Conservation (phyloP, 257 asterid genomes). For the Przewalskia tangutica region DNA sequence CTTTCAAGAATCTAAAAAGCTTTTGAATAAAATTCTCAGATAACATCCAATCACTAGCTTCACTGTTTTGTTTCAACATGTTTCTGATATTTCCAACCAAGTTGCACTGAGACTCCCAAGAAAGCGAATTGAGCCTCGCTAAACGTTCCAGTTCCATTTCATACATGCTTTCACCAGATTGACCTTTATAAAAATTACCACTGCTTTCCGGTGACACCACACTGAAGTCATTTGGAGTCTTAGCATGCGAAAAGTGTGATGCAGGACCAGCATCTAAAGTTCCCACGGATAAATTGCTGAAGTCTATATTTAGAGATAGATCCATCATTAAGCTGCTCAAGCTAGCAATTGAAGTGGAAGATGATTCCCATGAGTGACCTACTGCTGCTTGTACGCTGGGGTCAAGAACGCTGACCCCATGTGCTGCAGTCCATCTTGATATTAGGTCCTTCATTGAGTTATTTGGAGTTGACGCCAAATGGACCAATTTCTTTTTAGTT, state of each 20-base stretch:
- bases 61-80: slow-evolving; percentile 23
- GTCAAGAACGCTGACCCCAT: slow-evolving; percentile 35
- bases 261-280: slow-evolving; percentile 21
- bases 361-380: slow-evolving; percentile 33
- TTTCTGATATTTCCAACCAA: slow-evolving; percentile 37
- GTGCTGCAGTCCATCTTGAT: slow-evolving; percentile 43
- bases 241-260: slow-evolving; percentile 21
- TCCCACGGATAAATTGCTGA: slow-evolving; percentile 42
- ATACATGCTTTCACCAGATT: background rate
- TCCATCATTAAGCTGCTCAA: slow-evolving; percentile 55
- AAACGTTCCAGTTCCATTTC: slow-evolving; percentile 26
- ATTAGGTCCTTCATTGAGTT: slow-evolving; percentile 48
- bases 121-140: slow-evolving; percentile 36
- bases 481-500: slow-evolving; percentile 35
- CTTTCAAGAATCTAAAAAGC: slow-evolving; percentile 49
- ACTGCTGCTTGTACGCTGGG: slow-evolving; percentile 24
- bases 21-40: slow-evolving; percentile 23
- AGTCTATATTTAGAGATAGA: slow-evolving; percentile 49
- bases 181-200: slow-evolving; percentile 3
- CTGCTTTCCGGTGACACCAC: background rate
- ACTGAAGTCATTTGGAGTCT: slow-evolving; percentile 8
- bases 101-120: slow-evolving; percentile 60
- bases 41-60: slow-evolving; percentile 22
- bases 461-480: slow-evolving; percentile 52
- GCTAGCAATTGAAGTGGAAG: slow-evolving; percentile 58